A percentile compares a stretch with the other conserved stretches of the same genome.
Conservation (phyloP, 306 rosid genomes). For the Gleditsia sinensis region DNA sequence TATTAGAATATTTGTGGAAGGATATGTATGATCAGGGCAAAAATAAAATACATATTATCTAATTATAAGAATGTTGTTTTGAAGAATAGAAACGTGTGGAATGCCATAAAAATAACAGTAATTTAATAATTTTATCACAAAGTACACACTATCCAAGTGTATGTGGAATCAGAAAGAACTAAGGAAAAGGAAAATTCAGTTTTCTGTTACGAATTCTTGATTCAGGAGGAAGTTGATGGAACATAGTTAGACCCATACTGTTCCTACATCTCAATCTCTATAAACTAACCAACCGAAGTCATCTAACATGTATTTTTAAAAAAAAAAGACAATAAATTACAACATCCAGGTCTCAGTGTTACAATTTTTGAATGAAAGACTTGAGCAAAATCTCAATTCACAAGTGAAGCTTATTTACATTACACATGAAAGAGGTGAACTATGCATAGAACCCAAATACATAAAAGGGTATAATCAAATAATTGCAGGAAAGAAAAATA, state of each 20-base stretch:
- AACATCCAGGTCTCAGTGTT: background rate
- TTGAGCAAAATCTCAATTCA: constrained; percentile 6
- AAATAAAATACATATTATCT: background rate
- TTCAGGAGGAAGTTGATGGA: background rate
- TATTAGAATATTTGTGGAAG: background rate
- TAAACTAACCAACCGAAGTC: too few species aligned
- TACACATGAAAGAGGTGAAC: constrained; percentile 8
- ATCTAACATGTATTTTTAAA: too few species aligned
- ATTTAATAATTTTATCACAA: background rate
- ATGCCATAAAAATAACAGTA: background rate
- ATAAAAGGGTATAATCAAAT: constrained; percentile 12
- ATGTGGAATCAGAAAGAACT: background rate
- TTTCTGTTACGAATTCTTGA: background rate
- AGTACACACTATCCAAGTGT: background rate
- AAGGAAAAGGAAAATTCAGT: background rate
- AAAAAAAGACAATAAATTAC: background rate
- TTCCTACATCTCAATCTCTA: too few species aligned
- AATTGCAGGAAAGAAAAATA: background rate
- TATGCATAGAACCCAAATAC: constrained; percentile 8
- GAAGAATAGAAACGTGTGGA: background rate
- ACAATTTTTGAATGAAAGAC: background rate
- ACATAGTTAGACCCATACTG: background rate
- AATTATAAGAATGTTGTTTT: background rate
- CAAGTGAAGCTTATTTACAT: constrained; percentile 7
- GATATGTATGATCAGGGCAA: background rate